Evolutionary conservation across 2,329 filamentous ascomycete genomes (phyloP).

Genomic region (Diplodia scrobiculata): DNA sequence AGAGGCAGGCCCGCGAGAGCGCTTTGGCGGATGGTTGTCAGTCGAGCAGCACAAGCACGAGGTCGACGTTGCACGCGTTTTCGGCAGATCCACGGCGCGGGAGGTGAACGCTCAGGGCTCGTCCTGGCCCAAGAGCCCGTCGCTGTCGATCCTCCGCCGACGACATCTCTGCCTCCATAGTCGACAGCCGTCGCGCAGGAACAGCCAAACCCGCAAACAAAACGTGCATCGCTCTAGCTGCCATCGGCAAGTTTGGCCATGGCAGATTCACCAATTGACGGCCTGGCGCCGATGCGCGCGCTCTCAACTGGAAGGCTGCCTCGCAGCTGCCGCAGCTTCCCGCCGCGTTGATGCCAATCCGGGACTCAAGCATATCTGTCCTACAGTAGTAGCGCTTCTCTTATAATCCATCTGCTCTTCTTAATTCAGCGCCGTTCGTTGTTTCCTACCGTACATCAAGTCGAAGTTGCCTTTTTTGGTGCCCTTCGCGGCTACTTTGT

Average conservation of each 20-base stretch:
- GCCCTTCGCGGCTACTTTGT: neutral
- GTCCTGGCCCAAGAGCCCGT: neutral
- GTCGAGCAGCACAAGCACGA: conserved; percentile 24
- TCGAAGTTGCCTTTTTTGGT: neutral
- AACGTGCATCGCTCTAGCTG: neutral
- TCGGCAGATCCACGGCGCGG: conserved; percentile 19
- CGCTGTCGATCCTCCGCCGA: neutral
- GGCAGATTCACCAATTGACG: neutral
- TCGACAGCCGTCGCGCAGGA: neutral
- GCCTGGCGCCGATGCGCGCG: neutral
- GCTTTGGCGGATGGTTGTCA: conserved; percentile 9
- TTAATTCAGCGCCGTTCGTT: neutral
- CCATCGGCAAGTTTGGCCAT: neutral
- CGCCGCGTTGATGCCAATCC: neutral
- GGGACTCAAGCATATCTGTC: neutral
- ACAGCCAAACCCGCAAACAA: neutral
- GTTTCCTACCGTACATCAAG: neutral
- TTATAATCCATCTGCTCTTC: neutral
- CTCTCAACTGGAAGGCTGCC: neutral
- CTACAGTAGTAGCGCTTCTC: neutral
- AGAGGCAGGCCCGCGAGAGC: neutral
- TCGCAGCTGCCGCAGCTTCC: neutral
- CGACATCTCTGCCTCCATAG: neutral
- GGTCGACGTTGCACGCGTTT: conserved; percentile 26
- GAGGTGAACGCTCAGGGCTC: conserved; percentile 1